phyloP scores from a whole-genome alignment of 2,329 filamentous ascomycete species.

The Sporothrix schenckii region DNA sequence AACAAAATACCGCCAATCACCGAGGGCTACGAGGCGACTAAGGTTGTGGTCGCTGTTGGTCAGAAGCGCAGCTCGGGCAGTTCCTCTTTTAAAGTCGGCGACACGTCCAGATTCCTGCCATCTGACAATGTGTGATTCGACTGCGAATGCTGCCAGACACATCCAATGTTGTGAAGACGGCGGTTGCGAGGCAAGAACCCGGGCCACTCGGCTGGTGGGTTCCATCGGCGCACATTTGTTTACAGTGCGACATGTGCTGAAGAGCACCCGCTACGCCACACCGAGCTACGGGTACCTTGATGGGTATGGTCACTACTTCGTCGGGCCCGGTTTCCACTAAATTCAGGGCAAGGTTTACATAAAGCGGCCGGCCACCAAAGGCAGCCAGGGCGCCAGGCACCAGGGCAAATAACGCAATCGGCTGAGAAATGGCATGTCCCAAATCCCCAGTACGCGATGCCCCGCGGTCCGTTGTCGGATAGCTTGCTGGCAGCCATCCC shows the following conservation, averaged over 20 bases:
- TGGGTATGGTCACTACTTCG: too few species aligned
- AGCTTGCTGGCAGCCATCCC: background rate
- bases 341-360: background rate
- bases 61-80: conserved; percentile 44
- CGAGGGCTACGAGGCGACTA: conserved; percentile 66
- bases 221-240: conserved; percentile 39
- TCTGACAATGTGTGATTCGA: conserved; percentile 34
- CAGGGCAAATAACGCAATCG: conserved; percentile 12
- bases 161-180: conserved; percentile 8
- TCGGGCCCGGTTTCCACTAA: background rate
- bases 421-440: background rate
- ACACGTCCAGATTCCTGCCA: conserved; percentile 52
- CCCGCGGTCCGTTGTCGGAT: background rate
- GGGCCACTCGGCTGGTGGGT: conserved; percentile 38
- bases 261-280: too few species aligned
- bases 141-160: conserved; percentile 34
- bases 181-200: conserved; percentile 34
- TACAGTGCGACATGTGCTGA: too few species aligned
- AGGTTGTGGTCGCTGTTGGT: conserved; percentile 48
- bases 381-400: background rate
- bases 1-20: conserved; percentile 33
- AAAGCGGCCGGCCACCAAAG: too few species aligned
- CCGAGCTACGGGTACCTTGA: too few species aligned
- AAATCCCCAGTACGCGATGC: too few species aligned
- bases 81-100: conserved; percentile 59